phyloP scores from a whole-genome alignment of 768 basidiomycete genomes.

The Galerina marginata region DNA sequence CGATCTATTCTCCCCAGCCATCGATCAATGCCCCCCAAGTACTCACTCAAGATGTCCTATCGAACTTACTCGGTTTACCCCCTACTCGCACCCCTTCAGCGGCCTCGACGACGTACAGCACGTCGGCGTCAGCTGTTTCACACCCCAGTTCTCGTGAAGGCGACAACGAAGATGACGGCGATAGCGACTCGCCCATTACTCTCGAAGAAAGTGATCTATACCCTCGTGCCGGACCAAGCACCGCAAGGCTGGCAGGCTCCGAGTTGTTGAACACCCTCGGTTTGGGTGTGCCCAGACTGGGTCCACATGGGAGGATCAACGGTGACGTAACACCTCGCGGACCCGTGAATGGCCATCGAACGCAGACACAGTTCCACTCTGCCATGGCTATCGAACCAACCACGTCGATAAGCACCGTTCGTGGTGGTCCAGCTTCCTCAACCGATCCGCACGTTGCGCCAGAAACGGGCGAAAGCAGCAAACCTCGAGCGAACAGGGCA shows the following conservation, averaged over 20 bases:
- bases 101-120: conserved; percentile 34
- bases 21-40: conserved; percentile 64
- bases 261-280: conserved; percentile 26
- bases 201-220: neutral
- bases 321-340: conserved; percentile 67
- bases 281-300: conserved; percentile 25
- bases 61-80: conserved; percentile 62
- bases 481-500: conserved; percentile 37
- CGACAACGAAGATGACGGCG: conserved; percentile 58
- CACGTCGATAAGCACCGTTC: conserved; percentile 28
- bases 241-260: conserved; percentile 33
- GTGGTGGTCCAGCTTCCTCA: conserved; percentile 4
- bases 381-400: conserved; percentile 29
- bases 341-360: conserved; percentile 23
- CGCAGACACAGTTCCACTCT: conserved; percentile 14
- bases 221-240: conserved; percentile 36
- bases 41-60: conserved; percentile 73
- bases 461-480: conserved; percentile 11
- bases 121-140: conserved; percentile 34
- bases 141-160: conserved; percentile 58
- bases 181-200: conserved; percentile 44
- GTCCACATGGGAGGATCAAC: conserved; percentile 34
- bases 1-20: conserved; percentile 27
- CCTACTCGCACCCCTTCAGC: conserved; percentile 47
- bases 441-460: neutral